Base-by-base conservation (phyloP, 2,329 filamentous ascomycete species). In the Trichoderma sp. region DNA sequence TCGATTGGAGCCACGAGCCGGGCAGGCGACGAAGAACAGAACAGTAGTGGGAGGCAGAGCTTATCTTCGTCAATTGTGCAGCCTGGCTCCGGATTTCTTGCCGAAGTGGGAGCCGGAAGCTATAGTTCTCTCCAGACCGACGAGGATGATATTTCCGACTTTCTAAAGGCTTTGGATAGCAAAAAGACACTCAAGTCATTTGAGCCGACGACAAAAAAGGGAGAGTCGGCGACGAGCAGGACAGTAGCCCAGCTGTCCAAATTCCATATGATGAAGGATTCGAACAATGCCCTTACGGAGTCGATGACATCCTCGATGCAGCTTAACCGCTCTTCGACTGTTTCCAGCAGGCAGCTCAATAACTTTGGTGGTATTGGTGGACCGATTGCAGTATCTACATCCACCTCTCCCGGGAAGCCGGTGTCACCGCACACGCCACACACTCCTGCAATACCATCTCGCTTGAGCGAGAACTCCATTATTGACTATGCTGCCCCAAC, bases 81-180 rank as follows among this genome's bases (percentile, higher is more conserved):
- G 73, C 93, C 92, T 53, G 92, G 92, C 8, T 97, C 94, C 2
- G 93, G 92, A 2, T 83, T 96, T 33, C 84, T 97, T 62, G 88
- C 92, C 35, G 93, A 91, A 72, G 86, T 86, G 31, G 90, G 88
- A 11, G 89, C 85, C 2, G 83, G 90, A 77, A 84, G 89, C 84
- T 84, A 92, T 76, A 84, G 92, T 6, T 91, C 88, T 2, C 83
- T 90, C 58, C 87, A 89, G 71, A 86, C 91, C 0, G 95, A 98
- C 74, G 94, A 97, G 75, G 93, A 97, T 74, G 94, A 96, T 72
- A 97, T 99, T 52, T 93, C 92, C 0, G 94, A 96, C 64, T 99
- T 98, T 74, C 82, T 99, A 71, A 96, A 96, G 75, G 86, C 93
- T 71, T 85, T 99, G 7, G 95, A 98, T 70, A 90, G 89, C 74